Evolutionary conservation across 345 rosid species (phyloP), one percentile per base, ranked within the genome.

Genomic region (Lumnitzera racemosa): DNA sequence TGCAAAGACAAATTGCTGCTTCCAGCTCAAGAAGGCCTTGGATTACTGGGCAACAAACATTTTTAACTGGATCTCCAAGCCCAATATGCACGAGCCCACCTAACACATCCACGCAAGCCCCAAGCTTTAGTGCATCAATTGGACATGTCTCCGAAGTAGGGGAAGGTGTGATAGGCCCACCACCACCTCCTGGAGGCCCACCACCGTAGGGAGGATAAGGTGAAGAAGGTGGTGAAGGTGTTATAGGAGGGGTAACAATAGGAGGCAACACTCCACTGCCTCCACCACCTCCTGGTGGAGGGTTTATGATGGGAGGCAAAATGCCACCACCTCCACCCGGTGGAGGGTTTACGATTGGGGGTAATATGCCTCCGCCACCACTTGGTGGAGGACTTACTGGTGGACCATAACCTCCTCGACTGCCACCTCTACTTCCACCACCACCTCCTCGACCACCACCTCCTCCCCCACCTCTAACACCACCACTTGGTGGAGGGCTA

Each of bases 1-100:
- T 67, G 67, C 83, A 78, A 24, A 78, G 70, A 51, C 83, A 78
- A 57, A 78, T 24, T 0, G 83, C 83, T 23, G 83, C 83, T 76
- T 78, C 83, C 16, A 78, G 75, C 71, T 75, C 77, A 0, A 78
- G 68, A 64, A 78, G 61, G 25, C 83, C 83, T 58, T 67, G 49
- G 17, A 78, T 48, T 49, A 78, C 73, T 0, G 83, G 83, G 17
- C 80, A 75, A 27, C 83, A 78, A 7, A 61, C 66, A 50, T 72
- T 72, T 63, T 78, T 73, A 1, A 78, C 64, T 1, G 83, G 83
- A 56, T 74, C 59, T 46, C 79, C 83, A 2, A 78, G 47, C 31
- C 83, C 77, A 1, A 78, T 15, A 41, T 78, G 77, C 55, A 74
- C 71, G 49, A 78, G 53, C 24, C 80, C 77, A 15, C 80, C 80